Evolutionary conservation across 2,329 filamentous ascomycete species (phyloP), one percentile per base, ranked within the genome.

Genomic region (Phialemoniopsis sp.): DNA sequence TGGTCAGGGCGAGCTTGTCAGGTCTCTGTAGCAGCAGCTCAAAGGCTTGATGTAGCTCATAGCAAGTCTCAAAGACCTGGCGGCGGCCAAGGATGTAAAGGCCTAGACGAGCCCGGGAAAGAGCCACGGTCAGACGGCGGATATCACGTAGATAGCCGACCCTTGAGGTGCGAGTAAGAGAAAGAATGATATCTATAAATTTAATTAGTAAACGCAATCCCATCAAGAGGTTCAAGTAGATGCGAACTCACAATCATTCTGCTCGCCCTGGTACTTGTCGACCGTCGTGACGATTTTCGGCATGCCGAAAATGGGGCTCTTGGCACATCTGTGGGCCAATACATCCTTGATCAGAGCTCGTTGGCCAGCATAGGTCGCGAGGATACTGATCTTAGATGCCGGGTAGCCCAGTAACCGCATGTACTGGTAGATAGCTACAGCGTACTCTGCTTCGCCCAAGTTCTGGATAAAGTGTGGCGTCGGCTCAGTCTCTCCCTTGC

Each of bases 231-330:
- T 13, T n/a, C 9, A 17, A 18, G 34, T 12, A 28, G 14, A n/a
- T 6, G 15, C 21, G 30, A 40, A 80, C 86, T 74, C 74, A 93
- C 88, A 97, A 57, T 98, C 93, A 63, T 98, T 98, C 65, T 98
- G 93, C 70, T 98, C 93, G 59, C 93, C 94, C 68, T 98, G 93
- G 56, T 97, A 98, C 62, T 95, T 96, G 68, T 98, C 93, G 46
- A 98, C 91, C 5, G 94, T 98, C 4, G 88, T 90, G 19, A 98
- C 88, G 38, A 86, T 84, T 62, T 84, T 86, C 14, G 93, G 93
- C 61, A 95, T 68, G 8, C 91, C 90, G 63, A 98, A 98, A 15
- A 97, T 68, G 3, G 82, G 68, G 52, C 89, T 94, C 52, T 79
- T 85, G 29, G 82, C 84, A 62, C 93, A 98, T 42, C 93, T 78